Evolutionary conservation across 2,329 filamentous ascomycete genomes (phyloP).

Genomic region (Mariannaea sp.): DNA sequence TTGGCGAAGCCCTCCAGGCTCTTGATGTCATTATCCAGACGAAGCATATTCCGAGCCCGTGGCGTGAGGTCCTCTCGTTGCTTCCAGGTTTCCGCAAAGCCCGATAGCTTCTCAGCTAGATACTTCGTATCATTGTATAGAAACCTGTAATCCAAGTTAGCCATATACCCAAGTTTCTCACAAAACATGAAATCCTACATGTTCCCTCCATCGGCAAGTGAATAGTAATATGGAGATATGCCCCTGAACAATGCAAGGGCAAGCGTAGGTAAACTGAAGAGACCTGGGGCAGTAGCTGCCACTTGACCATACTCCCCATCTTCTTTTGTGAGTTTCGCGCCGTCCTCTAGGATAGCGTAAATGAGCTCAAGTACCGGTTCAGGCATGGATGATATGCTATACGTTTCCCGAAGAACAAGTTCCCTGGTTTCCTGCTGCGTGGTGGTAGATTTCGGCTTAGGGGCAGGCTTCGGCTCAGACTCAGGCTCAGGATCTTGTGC

Average conservation of each 20-base stretch:
- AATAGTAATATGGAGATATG: slow-evolving; percentile 75
- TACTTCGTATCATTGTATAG: slow-evolving; percentile 72
- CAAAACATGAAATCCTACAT: slow-evolving; percentile 55
- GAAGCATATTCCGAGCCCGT: slow-evolving; percentile 58
- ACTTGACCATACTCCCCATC: slow-evolving; percentile 61
- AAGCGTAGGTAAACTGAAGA: slow-evolving; percentile 74
- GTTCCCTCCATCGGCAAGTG: slow-evolving; percentile 63
- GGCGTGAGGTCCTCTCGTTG: slow-evolving; percentile 55
- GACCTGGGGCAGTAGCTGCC: slow-evolving; percentile 67
- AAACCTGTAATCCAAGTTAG: slow-evolving; percentile 51
- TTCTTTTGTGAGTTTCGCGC: slow-evolving; percentile 61
- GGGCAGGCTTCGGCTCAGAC: slow-evolving; percentile 20
- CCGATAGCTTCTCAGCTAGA: slow-evolving; percentile 60
- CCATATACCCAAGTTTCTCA: neutral
- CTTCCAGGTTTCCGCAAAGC: slow-evolving; percentile 58
- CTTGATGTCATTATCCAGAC: slow-evolving; percentile 64
- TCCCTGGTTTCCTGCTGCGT: slow-evolving; percentile 56
- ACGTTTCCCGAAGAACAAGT: slow-evolving; percentile 81
- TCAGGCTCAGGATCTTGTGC: slow-evolving; percentile 32
- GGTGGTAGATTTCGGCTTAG: slow-evolving; percentile 23
- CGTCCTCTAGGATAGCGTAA: slow-evolving; percentile 62
- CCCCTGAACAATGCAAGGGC: slow-evolving; percentile 80
- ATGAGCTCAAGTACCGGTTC: slow-evolving; percentile 75
- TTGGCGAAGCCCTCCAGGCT: slow-evolving; percentile 64
- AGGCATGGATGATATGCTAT: slow-evolving; percentile 87